Evolutionary conservation across 148 eudicot genomes (phyloP).

Genomic region (Vaccinium myrtillus): DNA sequence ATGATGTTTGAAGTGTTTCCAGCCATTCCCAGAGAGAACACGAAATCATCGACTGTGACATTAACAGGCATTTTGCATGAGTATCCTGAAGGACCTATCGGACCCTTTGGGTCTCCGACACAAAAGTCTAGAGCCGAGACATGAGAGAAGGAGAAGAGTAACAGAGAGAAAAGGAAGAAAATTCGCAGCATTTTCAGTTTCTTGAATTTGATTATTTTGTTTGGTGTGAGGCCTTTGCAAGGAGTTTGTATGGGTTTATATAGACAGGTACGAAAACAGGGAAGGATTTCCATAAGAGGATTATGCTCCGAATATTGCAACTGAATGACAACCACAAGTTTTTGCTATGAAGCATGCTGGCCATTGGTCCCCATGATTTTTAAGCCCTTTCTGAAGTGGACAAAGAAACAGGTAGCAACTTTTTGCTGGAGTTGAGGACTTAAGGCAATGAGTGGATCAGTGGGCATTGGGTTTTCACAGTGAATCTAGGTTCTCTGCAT

Average conservation of each 20-base stretch:
- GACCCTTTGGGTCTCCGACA: conserved; percentile 48
- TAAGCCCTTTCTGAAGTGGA: background rate
- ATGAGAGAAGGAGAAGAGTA: conserved; percentile 31
- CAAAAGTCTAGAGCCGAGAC: conserved; percentile 66
- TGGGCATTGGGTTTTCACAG: background rate
- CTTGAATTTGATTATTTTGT: background rate
- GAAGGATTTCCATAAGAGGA: background rate
- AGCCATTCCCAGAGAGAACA: conserved; percentile 35
- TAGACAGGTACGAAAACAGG: background rate
- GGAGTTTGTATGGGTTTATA: background rate
- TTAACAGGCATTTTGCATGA: conserved; percentile 55
- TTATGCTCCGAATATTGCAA: background rate
- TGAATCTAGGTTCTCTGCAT: background rate
- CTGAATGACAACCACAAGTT: background rate
- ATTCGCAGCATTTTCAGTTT: conserved; percentile 44
- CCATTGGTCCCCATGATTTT: background rate
- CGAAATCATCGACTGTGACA: conserved; percentile 54
- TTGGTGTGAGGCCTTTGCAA: background rate
- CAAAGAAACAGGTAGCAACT: conserved; percentile 12
- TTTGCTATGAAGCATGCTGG: background rate
- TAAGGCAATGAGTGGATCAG: background rate
- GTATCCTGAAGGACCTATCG: conserved; percentile 66
- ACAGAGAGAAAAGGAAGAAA: conserved; percentile 38
- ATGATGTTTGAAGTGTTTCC: conserved; percentile 73
- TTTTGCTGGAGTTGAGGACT: background rate